A percentile compares a stretch with the other conserved stretches of the same genome.
phyloP scores from a whole-genome alignment of 2,329 filamentous ascomycete species.

The Zymoseptoria crescenta region DNA sequence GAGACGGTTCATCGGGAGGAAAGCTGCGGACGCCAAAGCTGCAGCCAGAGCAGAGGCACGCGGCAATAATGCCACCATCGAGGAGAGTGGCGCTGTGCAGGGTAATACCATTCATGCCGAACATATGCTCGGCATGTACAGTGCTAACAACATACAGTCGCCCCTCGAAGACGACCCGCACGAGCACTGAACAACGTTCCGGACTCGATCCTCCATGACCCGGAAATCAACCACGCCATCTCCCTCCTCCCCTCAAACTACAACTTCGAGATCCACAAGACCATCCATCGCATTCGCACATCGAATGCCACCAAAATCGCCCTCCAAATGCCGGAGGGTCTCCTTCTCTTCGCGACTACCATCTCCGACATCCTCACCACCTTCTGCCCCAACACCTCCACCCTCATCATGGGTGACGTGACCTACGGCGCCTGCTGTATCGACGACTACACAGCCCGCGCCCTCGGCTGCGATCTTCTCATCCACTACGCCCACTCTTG shows the following conservation, averaged over 20 bases:
- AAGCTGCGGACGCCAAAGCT: conserved; percentile 59
- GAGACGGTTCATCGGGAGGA: conserved; percentile 83
- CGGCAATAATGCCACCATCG: conserved; percentile 37
- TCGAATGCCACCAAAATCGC: conserved; percentile 74
- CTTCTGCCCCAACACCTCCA: conserved; percentile 87
- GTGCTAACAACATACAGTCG: conserved; percentile 43
- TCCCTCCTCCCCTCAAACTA: conserved; percentile 88
- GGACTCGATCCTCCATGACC: conserved; percentile 73
- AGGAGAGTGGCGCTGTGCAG: conserved; percentile 61
- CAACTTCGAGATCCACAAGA: conserved; percentile 97
- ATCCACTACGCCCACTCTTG: conserved; percentile 98
- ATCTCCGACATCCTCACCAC: conserved; percentile 93
- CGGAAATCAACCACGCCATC: conserved; percentile 80
- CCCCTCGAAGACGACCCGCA: conserved; percentile 62
- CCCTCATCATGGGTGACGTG: conserved; percentile 97
- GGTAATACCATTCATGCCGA: conserved; percentile 38
- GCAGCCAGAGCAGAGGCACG: conserved; percentile 34
- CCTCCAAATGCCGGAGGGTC: conserved; percentile 93
- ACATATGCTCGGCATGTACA: not conserved
- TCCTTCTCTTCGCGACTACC: conserved; percentile 91
- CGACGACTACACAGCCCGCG: conserved; percentile 92
- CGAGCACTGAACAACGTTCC: conserved; percentile 89
- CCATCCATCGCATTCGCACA: conserved; percentile 84
- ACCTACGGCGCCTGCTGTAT: conserved; percentile 98
- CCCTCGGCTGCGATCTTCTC: conserved; percentile 85